Percentiles rank a stretch among this genome's conserved stretches.
These are phyloP conservation scores for Nemania sp. DNA, from an alignment of 2,329 filamentous ascomycete species.

Conservation along the genomic window DNA sequence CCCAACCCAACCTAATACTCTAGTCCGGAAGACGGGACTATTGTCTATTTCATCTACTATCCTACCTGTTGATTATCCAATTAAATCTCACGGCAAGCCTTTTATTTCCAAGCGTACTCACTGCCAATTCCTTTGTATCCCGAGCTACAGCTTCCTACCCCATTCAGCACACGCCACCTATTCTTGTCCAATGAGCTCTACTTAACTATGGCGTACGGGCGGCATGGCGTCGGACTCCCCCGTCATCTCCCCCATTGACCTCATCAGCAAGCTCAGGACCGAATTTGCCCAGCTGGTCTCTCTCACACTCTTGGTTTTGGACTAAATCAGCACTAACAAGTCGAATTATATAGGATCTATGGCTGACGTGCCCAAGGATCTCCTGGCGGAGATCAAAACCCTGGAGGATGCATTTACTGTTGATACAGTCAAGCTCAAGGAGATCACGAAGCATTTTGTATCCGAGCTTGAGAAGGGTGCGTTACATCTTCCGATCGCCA, in stretches of 20 bases:
- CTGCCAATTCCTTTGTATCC: background rate
- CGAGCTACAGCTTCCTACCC: background rate
- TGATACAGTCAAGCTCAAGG: constrained; percentile 77
- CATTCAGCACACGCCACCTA: background rate
- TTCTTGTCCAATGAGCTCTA: background rate
- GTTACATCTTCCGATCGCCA: constrained; percentile 1
- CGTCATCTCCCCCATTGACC: constrained; percentile 30
- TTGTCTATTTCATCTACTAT: background rate
- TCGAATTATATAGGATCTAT: constrained; percentile 69
- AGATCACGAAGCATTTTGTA: constrained; percentile 88
- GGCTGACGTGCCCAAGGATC: constrained; percentile 85
- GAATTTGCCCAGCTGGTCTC: constrained; percentile 9
- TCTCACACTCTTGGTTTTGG: background rate
- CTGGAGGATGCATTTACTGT: constrained; percentile 87
- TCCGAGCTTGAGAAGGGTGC: constrained; percentile 83
- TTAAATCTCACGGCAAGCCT: background rate
- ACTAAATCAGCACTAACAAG: constrained; percentile 4
- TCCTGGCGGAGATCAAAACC: constrained; percentile 77
- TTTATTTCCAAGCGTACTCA: background rate
- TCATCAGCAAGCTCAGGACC: constrained; percentile 17
- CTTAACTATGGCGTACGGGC: constrained; percentile 21
- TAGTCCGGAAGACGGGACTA: background rate
- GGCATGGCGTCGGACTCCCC: constrained; percentile 18
- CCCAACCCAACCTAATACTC: background rate
- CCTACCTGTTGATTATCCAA: background rate